Evolutionary conservation across 495 filamentous ascomycete genomes (phyloP).

Genomic region (Daldinia bambusicola): DNA sequence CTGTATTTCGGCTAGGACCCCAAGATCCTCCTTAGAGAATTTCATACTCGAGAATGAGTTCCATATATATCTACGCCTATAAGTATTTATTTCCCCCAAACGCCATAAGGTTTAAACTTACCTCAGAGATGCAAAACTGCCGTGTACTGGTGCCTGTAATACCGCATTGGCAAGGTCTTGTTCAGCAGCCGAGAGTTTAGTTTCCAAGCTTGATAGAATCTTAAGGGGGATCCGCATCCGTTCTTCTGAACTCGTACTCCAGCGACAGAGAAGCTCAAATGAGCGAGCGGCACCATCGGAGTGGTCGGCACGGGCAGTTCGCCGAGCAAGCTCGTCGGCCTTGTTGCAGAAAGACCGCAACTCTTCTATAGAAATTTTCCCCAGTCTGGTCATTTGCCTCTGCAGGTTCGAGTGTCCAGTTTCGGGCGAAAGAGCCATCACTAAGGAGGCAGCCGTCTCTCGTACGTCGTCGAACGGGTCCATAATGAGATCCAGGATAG

Average conservation of each 20-base stretch:
- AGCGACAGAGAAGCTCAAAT: conserved; percentile 59
- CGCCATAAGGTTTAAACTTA: conserved; percentile 45
- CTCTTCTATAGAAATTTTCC: conserved; percentile 38
- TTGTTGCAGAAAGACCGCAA: conserved; percentile 54
- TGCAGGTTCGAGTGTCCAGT: conserved; percentile 35
- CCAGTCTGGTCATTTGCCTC: conserved; percentile 21
- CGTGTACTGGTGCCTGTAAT: conserved; percentile 73
- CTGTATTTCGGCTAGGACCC: conserved; percentile 58
- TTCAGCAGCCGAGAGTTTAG: conserved; percentile 65
- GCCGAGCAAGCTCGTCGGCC: conserved; percentile 66
- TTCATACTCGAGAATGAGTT: conserved; percentile 50
- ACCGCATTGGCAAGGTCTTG: conserved; percentile 68
- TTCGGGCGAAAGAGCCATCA: conserved; percentile 58
- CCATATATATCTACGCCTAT: conserved; percentile 55
- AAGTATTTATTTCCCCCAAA: conserved; percentile 18
- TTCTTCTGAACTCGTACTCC: conserved; percentile 39
- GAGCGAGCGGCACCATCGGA: conserved; percentile 83
- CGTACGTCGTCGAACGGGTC: conserved; percentile 96
- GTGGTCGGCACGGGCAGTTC: conserved; percentile 83
- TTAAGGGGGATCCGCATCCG: conserved; percentile 54
- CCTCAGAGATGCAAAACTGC: conserved; percentile 72
- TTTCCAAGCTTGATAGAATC: conserved; percentile 64
- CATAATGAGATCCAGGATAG: conserved; percentile 79
- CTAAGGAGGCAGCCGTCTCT: conserved; percentile 66
- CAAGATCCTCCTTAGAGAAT: conserved; percentile 51